phyloP scores from a whole-genome alignment of 805 yeast genomes.

The Myxozyma mucilagina region DNA sequence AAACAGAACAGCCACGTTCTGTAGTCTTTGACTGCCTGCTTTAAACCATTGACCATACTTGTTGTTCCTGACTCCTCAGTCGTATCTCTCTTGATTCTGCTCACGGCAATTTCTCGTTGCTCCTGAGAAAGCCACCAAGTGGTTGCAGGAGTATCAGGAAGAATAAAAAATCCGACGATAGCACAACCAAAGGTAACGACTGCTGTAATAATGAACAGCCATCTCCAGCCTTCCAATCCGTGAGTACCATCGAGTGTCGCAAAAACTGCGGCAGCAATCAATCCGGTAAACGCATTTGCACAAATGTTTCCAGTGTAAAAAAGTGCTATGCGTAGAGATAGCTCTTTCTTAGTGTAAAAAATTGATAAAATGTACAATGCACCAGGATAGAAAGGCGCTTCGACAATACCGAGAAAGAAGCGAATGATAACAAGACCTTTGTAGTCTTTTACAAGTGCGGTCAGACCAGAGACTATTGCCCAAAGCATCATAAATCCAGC shows the following conservation, averaged over 20 bases:
- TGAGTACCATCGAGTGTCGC: conserved; percentile 43
- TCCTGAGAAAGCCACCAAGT: conserved; percentile 26
- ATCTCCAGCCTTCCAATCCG: conserved; percentile 51
- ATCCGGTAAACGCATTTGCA: conserved; percentile 54
- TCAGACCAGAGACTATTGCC: conserved; percentile 41
- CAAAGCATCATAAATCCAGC: conserved; percentile 47
- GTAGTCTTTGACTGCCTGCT: conserved; percentile 16
- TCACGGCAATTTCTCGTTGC: conserved; percentile 26
- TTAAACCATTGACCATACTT: conserved; percentile 12
- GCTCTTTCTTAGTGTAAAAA: conserved; percentile 45
- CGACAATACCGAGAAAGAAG: conserved; percentile 42
- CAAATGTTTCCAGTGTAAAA: conserved; percentile 51
- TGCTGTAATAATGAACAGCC: conserved; percentile 55
- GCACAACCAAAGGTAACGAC: conserved; percentile 40
- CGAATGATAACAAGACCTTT: conserved; percentile 42
- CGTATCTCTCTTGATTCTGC: conserved; percentile 32
- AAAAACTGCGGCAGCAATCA: conserved; percentile 53
- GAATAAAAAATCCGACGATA: conserved; percentile 43
- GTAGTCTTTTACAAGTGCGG: conserved; percentile 35
- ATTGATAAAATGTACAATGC: conserved; percentile 41
- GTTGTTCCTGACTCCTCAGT: conserved; percentile 35
- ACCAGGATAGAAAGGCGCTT: conserved; percentile 46
- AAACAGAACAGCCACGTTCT: conserved; percentile 19
- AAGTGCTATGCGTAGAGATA: conserved; percentile 41
- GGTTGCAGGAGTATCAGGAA: conserved; percentile 51